Evolutionary conservation across 2,329 filamentous ascomycete species (phyloP), one percentile per base, ranked within the genome.

Genomic region (Colletotrichum nymphaeae): DNA sequence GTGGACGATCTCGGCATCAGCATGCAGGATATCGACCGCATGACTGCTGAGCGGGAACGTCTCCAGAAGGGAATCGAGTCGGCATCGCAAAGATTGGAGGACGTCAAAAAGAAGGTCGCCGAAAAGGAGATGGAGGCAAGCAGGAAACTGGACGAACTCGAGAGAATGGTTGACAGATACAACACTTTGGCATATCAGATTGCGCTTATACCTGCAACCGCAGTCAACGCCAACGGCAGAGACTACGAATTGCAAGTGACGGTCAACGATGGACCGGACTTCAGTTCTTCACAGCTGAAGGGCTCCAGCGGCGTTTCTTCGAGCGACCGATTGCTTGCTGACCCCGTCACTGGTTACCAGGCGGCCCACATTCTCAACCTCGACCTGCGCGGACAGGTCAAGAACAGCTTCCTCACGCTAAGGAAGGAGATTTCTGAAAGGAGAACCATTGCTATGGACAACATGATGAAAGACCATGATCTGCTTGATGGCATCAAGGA

Each of bases 21-120:
- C 79, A 97, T 98, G 84, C 94, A 97, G 84, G 97, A 99, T 88
- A 98, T 99, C 80, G 97, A 99, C 88, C 95, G 97, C 82, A 98
- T 99, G 96, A 98, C 95, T 77, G 93, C 94, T 46, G 97, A 99
- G 82, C 92, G 95, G 66, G 97, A 99, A 79, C 92, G 97, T 59
- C 89, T 99, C n/a, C 94, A 97, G 76, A 95, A 93, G 78, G 94
- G 93, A 55, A 93, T 98, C 57, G 95, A 98, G 78, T 90, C 92
- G 2, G 93, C 94, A 0, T 88, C 91, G 6, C 88, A 90, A 67
- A 90, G 94, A 65, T 87, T 98, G 0, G 95, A 98, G 70, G 97
- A 98, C 75, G 90, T 93, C 9, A 97, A 97, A 85, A 93, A 90
- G 76, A 93, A 91, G 76, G 93, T 97, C 1, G 89, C 92, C 22